Evolutionary conservation across 2,329 filamentous ascomycete genomes (phyloP), one percentile per base, ranked within the genome.

Genomic region (Cladosporium sp.): DNA sequence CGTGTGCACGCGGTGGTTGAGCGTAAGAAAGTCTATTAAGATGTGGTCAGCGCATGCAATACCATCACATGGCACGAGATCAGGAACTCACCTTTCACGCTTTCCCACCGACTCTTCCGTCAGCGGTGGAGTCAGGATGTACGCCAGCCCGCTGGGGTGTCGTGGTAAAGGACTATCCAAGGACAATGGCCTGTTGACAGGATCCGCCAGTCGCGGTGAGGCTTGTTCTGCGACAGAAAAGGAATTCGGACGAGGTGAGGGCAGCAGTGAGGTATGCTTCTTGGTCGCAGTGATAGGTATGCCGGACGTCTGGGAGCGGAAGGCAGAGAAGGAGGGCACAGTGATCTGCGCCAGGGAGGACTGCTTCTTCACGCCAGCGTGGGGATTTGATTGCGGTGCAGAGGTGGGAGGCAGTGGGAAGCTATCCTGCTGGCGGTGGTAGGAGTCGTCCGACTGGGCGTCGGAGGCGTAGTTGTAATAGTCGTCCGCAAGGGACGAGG

Each of bases 271-370:
- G 19, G 30, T 36, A 19, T 39, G 43, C 22, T 55, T 25, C 70
- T 84, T 84, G 65, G 81, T 76, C 65, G 83, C 74, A 57, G 76
- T 74, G 61, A 71, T 68, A 59, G 75, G 71, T 61, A 76, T 74
- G 64, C 74, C 73, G 42, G 73, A 73, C 40, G 74, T 68, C 63
- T 75, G 73, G 36, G 74, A 72, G 54, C 73, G 74, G 67, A 78
- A 78, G 61, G 73, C 69, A 58, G 75, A 73, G 66, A 78, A 78
- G 47, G 76, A 75, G 61, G 73, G 72, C 51, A 76, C 69, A 52
- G 72, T 68, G 63, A 77, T 73, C 55, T 72, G 72, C 38, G 75
- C 69, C 58, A 76, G 69, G 40, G 72, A 72, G 52, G 73, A 38
- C 34, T 65, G 66, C 51, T 63, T 62, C 55, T 52, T 60, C 40